Conservation (phyloP, 495 filamentous ascomycete species). For the Penicillium herquei region DNA sequence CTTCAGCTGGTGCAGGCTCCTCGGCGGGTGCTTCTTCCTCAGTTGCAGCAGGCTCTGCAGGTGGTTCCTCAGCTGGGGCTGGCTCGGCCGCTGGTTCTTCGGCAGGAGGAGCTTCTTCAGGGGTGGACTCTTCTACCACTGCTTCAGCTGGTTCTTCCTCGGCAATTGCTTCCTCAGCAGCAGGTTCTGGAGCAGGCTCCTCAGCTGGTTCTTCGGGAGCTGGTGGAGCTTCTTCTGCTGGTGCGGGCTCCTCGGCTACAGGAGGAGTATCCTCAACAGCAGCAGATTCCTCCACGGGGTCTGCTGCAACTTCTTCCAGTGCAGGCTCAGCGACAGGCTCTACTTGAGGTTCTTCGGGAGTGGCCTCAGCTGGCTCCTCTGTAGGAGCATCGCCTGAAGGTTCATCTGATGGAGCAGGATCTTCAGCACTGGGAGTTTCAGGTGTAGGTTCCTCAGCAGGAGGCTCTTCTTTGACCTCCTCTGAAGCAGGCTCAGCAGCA, state of each 20-base stretch:
- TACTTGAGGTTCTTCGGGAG: slow-evolving; percentile 8
- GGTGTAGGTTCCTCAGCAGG: slow-evolving; percentile 4
- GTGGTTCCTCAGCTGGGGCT: slow-evolving; percentile 11
- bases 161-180: slow-evolving; percentile 5
- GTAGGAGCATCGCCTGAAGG: slow-evolving; percentile 1
- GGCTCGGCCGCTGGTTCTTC: not conserved
- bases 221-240: slow-evolving; percentile 6
- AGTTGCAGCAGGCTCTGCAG: not conserved
- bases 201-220: slow-evolving; percentile 17
- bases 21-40: not conserved
- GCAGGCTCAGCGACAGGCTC: slow-evolving; percentile 5
- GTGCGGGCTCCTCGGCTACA: slow-evolving; percentile 3
- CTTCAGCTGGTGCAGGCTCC: slow-evolving; percentile 5
- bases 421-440: slow-evolving; percentile 4
- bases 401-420: slow-evolving; percentile 7
- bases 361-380: slow-evolving; percentile 4
- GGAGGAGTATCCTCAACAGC: not conserved
- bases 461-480: slow-evolving; percentile 10
- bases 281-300: slow-evolving; percentile 8
- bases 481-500: slow-evolving; percentile 12
- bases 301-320: not conserved
- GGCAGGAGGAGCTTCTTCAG: slow-evolving; percentile 10
- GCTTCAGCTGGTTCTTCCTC: slow-evolving; percentile 8
- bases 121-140: slow-evolving; percentile 5
- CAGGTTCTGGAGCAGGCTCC: slow-evolving; percentile 16